phyloP scores from a whole-genome alignment of 2,329 filamentous ascomycete species.

The Exophiala calicioides region DNA sequence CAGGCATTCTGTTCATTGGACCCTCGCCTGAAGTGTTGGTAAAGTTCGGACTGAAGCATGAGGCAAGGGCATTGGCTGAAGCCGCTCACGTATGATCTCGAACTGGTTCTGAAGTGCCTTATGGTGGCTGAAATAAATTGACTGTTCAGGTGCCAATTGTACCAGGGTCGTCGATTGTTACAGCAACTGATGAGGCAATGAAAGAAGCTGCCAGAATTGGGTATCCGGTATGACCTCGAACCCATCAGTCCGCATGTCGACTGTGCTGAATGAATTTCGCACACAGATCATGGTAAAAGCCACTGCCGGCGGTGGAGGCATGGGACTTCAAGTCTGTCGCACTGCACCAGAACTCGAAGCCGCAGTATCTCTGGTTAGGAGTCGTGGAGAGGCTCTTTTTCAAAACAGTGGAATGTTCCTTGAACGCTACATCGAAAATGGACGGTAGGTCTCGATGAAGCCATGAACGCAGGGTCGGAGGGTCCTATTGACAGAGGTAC shows the following conservation, averaged over 20 bases:
- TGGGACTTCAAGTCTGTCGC: slow-evolving; percentile 77
- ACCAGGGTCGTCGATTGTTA: slow-evolving; percentile 54
- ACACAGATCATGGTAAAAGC: slow-evolving; percentile 70
- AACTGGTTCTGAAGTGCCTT: too few species aligned
- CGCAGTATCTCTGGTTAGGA: slow-evolving; percentile 70
- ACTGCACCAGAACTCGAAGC: slow-evolving; percentile 67
- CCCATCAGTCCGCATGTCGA: too few species aligned
- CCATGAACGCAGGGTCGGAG: not conserved
- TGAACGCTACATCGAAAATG: slow-evolving; percentile 62
- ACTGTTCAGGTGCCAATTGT: slow-evolving; percentile 57
- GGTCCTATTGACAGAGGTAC: slow-evolving; percentile 67
- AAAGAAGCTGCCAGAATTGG: slow-evolving; percentile 46
- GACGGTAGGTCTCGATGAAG: not conserved
- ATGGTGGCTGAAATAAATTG: too few species aligned
- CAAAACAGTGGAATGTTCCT: slow-evolving; percentile 82
- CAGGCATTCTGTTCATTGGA: slow-evolving; percentile 61
- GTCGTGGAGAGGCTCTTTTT: slow-evolving; percentile 74
- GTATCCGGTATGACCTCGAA: slow-evolving; percentile 52
- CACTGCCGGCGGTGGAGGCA: slow-evolving; percentile 76
- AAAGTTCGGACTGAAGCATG: slow-evolving; percentile 60
- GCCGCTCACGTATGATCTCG: too few species aligned
- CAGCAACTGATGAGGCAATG: slow-evolving; percentile 48
- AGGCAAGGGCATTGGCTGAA: slow-evolving; percentile 56
- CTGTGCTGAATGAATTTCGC: slow-evolving; percentile 7
- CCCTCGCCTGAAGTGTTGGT: slow-evolving; percentile 56